A percentile compares a stretch with the other conserved stretches of the same genome.
These are phyloP conservation scores for Umbelopsis isabellina DNA, from an alignment of 192 early-diverging fungal genomes.

Conservation along the genomic window DNA sequence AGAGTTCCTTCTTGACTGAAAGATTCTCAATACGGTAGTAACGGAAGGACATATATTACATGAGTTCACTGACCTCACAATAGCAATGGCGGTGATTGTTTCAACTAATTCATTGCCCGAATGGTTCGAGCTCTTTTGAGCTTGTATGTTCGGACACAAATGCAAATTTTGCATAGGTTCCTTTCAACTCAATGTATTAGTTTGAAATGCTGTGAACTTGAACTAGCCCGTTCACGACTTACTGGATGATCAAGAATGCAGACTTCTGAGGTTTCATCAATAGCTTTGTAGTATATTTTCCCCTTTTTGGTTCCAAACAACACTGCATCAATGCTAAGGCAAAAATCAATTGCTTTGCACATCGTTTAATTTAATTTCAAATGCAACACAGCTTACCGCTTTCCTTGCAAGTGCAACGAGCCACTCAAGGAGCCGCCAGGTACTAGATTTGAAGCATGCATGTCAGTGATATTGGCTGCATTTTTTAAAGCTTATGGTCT, in stretches of 20 bases:
- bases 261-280: background rate
- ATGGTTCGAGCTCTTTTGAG: background rate
- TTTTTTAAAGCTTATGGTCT: background rate
- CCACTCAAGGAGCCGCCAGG: background rate
- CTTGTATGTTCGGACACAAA: too few species aligned
- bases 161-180: background rate
- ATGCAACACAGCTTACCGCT: background rate
- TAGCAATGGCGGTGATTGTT: background rate
- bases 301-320: background rate
- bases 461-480: background rate
- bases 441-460: background rate
- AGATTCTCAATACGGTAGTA: background rate
- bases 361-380: too few species aligned
- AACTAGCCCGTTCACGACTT: background rate
- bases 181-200: background rate
- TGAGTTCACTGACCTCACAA: background rate
- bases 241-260: constrained; percentile 13
- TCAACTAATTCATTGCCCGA: background rate
- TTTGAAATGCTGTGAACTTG: background rate
- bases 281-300: constrained; percentile 2
- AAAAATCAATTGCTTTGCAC: background rate
- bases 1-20: background rate
- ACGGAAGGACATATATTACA: background rate
- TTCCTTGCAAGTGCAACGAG: background rate
- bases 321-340: background rate